phyloP scores from a whole-genome alignment of 1,284 basidiomycete genomes.

The Microbotryum saponariae region DNA sequence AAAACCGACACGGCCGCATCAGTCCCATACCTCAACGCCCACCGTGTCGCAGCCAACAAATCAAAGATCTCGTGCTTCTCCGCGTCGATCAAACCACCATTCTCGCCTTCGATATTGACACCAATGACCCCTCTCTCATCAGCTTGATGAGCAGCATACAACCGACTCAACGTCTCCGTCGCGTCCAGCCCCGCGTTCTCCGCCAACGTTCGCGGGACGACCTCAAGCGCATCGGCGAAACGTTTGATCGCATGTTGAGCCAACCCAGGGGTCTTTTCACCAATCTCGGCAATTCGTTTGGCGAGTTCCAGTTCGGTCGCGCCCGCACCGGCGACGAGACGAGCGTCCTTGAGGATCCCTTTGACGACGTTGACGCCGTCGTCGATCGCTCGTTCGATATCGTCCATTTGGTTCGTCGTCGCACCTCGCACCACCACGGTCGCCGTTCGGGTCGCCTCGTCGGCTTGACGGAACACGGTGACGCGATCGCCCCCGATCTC shows the following conservation, averaged over 20 bases:
- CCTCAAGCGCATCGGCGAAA: slow-evolving; percentile 83
- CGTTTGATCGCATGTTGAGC: slow-evolving; percentile 89
- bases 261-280: slow-evolving; percentile 79
- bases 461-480: slow-evolving; percentile 80
- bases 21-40: slow-evolving; percentile 81
- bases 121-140: slow-evolving; percentile 62
- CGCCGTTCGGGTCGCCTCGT: slow-evolving; percentile 61
- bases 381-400: slow-evolving; percentile 90
- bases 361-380: slow-evolving; percentile 98
- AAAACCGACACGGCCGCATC: slow-evolving; percentile 91
- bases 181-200: slow-evolving; percentile 95
- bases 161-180: slow-evolving; percentile 77
- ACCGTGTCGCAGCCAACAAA: slow-evolving; percentile 76
- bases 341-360: slow-evolving; percentile 77
- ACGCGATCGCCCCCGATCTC: slow-evolving; percentile 98
- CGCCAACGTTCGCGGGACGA: slow-evolving; percentile 84
- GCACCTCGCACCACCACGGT: slow-evolving; percentile 96
- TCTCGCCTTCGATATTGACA: slow-evolving; percentile 85
- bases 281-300: slow-evolving; percentile 72
- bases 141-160: slow-evolving; percentile 83
- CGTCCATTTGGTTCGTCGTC: slow-evolving; percentile 88
- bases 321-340: slow-evolving; percentile 89
- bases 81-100: slow-evolving; percentile 62
- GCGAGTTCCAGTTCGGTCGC: slow-evolving; percentile 89
- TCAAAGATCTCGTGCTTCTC: slow-evolving; percentile 64